Base-by-base conservation (phyloP, 768 basidiomycete genomes). In the Tephrocybe sp. region DNA sequence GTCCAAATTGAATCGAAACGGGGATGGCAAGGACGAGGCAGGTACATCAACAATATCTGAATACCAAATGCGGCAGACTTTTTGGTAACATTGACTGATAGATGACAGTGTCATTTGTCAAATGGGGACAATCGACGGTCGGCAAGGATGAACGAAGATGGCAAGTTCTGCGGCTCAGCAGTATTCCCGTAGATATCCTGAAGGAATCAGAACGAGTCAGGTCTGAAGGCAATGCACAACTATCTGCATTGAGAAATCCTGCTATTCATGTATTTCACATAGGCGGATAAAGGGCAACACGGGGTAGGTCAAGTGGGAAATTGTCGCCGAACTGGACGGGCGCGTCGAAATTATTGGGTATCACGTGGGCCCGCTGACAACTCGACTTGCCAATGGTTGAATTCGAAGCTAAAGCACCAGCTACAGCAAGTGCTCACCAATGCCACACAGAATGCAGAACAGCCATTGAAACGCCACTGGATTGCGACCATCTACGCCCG, bases 1-100 rank as follows among this genome's bases (percentile, higher is more conserved):
- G 65, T 62, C 65, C 50, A 62, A 62, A 54, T 55, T 51, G 55
- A 51, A 58, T 63, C 61, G 63, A 65, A 67, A 67, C 65, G 41
- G 40, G 38, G 17, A 46, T 32, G 59, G 50, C 55, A 60, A 62
- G 58, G 56, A 62, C 58, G 50, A 56, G 20, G 42, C 55, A 56
- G 55, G 52, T 38, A 51, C 45, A 48, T 24, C 51, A 48, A 40
- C 39, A 12, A 51, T 51, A 51, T 17, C 45, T 50, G 32, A 5
- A 20, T 40, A 34, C 51, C 47, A 39, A 52, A 48, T 45, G 43
- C 36, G 47, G 55, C 34, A 52, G 38, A 32, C 42, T 4, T 40
- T 46, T 51, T 48, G 57, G 53, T 47, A 45, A 44, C 23, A 41
- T 45, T 48, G 47, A 48, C 45, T 39, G 34, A 45, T 45, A 36